phyloP scores from a whole-genome alignment of 202 grass and related monocot genomes.

The Carex arenaria region DNA sequence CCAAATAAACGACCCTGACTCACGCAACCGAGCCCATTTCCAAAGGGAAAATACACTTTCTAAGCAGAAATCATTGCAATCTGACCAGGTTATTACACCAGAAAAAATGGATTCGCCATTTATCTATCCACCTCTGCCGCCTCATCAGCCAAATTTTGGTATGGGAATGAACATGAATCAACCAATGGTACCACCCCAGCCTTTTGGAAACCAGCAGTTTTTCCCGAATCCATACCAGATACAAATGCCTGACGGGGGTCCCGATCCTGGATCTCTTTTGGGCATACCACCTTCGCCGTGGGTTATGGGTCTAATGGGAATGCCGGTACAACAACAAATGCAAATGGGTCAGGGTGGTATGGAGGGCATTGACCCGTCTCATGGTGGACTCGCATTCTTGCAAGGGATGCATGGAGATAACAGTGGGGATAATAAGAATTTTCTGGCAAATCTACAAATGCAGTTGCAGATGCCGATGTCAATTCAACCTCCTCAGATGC shows the following conservation, averaged over 20 bases:
- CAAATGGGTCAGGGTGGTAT: slow-evolving; percentile 40
- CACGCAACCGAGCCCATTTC: slow-evolving; percentile 48
- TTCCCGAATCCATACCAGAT: slow-evolving; percentile 58
- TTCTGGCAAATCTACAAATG: slow-evolving; percentile 47
- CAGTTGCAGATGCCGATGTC: slow-evolving; percentile 59
- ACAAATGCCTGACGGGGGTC: slow-evolving; percentile 43
- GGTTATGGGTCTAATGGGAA: slow-evolving; percentile 55
- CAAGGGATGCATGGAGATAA: slow-evolving; percentile 55
- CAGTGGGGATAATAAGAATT: slow-evolving; percentile 46
- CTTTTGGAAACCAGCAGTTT: slow-evolving; percentile 60
- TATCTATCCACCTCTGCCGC: slow-evolving; percentile 58
- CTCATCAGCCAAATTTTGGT: slow-evolving; percentile 69
- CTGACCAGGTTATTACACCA: slow-evolving; percentile 41
- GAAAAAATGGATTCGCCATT: slow-evolving; percentile 47
- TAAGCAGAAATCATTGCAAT: slow-evolving; percentile 29
- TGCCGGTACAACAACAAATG: slow-evolving; percentile 43
- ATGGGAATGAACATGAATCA: slow-evolving; percentile 83
- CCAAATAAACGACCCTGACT: slow-evolving; percentile 61
- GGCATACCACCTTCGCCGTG: slow-evolving; percentile 45
- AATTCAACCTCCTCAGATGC: slow-evolving; percentile 42
- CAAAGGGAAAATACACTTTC: slow-evolving; percentile 59
- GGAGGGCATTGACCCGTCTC: slow-evolving; percentile 51
- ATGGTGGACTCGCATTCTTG: slow-evolving; percentile 49
- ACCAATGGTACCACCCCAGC: slow-evolving; percentile 28
- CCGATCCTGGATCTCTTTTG: slow-evolving; percentile 48